These are phyloP conservation scores for Amoeboaphelidium protococcarum DNA, from an alignment of 371 early-diverging fungal genomes.

Conservation along the genomic window DNA sequence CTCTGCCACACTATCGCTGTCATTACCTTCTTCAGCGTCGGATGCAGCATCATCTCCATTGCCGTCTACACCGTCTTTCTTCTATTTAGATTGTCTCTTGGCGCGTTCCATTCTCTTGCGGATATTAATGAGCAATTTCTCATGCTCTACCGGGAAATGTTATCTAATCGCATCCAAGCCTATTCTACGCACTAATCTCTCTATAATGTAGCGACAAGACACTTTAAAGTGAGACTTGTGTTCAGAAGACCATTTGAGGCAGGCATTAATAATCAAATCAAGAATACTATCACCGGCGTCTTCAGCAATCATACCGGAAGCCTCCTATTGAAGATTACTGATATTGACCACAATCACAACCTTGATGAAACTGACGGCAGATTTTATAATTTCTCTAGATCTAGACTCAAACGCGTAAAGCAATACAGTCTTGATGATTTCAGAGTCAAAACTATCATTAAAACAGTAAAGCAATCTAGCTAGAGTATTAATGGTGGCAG, in stretches of 20 bases:
- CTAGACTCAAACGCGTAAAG: conserved; percentile 34
- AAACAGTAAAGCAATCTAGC: conserved; percentile 74
- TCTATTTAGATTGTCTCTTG: conserved; percentile 52
- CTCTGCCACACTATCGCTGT: conserved; percentile 17
- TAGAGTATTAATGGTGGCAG: conserved; percentile 57
- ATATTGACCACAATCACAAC: conserved; percentile 55
- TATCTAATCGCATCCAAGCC: conserved; percentile 41
- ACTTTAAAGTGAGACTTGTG: conserved; percentile 65
- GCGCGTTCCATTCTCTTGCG: conserved; percentile 62
- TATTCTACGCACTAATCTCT: conserved; percentile 64
- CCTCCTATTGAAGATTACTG: conserved; percentile 30
- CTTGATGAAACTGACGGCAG: conserved; percentile 77
- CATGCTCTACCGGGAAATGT: conserved; percentile 62
- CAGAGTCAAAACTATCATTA: conserved; percentile 15
- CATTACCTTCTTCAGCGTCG: conserved; percentile 9
- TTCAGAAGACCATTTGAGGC: conserved; percentile 55
- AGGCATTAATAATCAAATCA: conserved; percentile 9
- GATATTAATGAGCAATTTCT: conserved; percentile 67
- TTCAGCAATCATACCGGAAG: conserved; percentile 10
- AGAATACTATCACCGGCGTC: conserved; percentile 21
- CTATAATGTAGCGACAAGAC: conserved; percentile 70
- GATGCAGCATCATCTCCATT: conserved; percentile 6
- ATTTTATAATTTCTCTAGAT: conserved; percentile 71
- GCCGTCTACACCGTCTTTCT: conserved; percentile 15
- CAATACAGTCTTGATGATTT: conserved; percentile 22